A percentile compares a stretch with the other conserved stretches of the same genome.
Conservation (phyloP, 257 asterid species). For the Dorcoceras hygrometricum region DNA sequence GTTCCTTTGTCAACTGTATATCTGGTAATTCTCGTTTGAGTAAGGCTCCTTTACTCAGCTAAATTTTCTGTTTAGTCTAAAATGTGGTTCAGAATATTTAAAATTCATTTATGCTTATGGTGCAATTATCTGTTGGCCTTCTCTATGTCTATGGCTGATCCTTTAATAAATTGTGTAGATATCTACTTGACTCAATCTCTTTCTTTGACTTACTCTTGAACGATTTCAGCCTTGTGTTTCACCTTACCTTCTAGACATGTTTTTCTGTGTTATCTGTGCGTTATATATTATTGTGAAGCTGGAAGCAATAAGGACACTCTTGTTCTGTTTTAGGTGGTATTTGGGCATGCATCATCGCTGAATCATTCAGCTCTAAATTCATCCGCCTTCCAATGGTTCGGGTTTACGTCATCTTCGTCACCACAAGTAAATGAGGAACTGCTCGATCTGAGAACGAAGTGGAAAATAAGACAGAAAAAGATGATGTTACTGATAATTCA, state of each 20-base stretch:
- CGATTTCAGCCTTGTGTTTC: background rate
- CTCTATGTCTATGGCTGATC: background rate
- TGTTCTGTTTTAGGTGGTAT: slow-evolving; percentile 35
- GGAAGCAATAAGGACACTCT: slow-evolving; percentile 11
- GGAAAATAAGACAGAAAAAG: slow-evolving; percentile 27
- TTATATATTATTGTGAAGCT: background rate
- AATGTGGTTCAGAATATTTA: too few relatives aligned
- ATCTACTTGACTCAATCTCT: background rate
- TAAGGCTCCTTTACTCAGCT: too few relatives aligned
- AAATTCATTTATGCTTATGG: too few relatives aligned
- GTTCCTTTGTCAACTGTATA: too few relatives aligned
- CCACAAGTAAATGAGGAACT: slow-evolving; percentile 43
- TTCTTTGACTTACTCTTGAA: slow-evolving; percentile 10
- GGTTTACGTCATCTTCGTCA: slow-evolving; percentile 64
- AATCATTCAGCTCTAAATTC: slow-evolving; percentile 34
- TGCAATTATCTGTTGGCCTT: too few relatives aligned
- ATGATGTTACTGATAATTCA: slow-evolving; percentile 29
- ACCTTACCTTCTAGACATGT: background rate
- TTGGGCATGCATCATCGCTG: slow-evolving; percentile 34
- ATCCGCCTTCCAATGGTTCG: slow-evolving; percentile 40
- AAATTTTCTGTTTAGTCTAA: too few relatives aligned
- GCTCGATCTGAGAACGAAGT: slow-evolving; percentile 37
- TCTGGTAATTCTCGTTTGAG: too few relatives aligned
- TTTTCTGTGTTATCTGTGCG: background rate
- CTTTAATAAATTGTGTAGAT: background rate